A percentile compares a stretch with the other conserved stretches of the same genome.
Conservation (phyloP, 768 basidiomycete genomes). For the Dentipellis fragilis region DNA sequence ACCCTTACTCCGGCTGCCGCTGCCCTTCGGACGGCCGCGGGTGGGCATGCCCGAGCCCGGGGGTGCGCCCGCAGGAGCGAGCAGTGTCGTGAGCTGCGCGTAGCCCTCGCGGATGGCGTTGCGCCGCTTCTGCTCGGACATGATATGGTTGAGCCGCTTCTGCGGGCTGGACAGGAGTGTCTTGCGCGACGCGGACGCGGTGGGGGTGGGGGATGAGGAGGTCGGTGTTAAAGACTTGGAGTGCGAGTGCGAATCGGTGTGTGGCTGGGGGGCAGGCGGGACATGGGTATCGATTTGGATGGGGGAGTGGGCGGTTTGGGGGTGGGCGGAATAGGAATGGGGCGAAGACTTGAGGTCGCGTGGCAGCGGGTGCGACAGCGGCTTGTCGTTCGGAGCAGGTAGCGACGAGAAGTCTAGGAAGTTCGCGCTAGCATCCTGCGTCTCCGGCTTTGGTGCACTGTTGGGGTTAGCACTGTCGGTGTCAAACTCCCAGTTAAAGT, state of each 20-base stretch:
- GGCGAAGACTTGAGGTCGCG: conserved; percentile 3
- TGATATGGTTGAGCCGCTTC: conserved; percentile 87
- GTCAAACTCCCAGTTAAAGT: conserved; percentile 61
- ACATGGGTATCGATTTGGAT: neutral
- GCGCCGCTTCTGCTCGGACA: conserved; percentile 88
- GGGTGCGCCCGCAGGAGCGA: conserved; percentile 70
- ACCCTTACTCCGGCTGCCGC: conserved; percentile 44
- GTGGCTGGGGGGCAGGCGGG: neutral
- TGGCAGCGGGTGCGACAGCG: neutral
- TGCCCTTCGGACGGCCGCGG: conserved; percentile 73
- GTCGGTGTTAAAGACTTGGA: conserved; percentile 1
- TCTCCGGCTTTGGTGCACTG: neutral
- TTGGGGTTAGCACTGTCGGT: conserved; percentile 17
- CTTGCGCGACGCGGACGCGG: conserved; percentile 31
- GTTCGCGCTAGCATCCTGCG: neutral
- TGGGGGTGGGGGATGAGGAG: conserved; percentile 3
- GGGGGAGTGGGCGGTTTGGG: neutral
- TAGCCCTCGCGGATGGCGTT: conserved; percentile 90
- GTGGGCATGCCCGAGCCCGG: conserved; percentile 61
- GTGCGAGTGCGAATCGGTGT: neutral
- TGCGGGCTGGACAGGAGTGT: conserved; percentile 73
- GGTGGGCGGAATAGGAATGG: conserved; percentile 1
- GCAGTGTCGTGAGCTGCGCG: conserved; percentile 71
- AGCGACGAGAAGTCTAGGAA: neutral
- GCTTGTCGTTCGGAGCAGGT: neutral